Conservation (phyloP, 257 asterid genomes). For the Petunia axillaris region DNA sequence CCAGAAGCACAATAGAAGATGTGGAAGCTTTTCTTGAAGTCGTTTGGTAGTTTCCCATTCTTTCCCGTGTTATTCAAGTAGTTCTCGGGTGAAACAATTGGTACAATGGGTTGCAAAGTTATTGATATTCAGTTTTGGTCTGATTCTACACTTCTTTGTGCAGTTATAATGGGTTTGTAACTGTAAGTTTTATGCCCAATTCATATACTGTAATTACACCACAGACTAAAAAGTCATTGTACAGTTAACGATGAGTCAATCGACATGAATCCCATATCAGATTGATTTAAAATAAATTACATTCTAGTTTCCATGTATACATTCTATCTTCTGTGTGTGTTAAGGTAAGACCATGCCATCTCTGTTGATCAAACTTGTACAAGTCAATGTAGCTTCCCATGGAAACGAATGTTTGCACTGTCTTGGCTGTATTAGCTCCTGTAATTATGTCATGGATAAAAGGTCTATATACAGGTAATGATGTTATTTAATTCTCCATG, state of each 20-base stretch:
- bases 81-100: slow-evolving; percentile 8
- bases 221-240: slow-evolving; percentile 3
- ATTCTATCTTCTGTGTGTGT: background rate
- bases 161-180: slow-evolving; percentile 25
- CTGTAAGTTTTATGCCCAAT: slow-evolving; percentile 25
- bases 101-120: slow-evolving; percentile 12
- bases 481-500: too few species aligned
- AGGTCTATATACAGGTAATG: too few species aligned
- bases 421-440: too few species aligned
- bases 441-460: too few species aligned
- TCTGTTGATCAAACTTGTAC: too few species aligned
- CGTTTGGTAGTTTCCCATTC: background rate
- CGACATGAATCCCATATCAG: slow-evolving; percentile 2
- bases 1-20: slow-evolving; percentile 51
- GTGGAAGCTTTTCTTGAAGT: slow-evolving; percentile 17
- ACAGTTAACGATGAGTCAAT: background rate
- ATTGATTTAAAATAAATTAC: background rate
- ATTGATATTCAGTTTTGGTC: slow-evolving; percentile 16
- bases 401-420: too few species aligned
- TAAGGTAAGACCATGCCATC: too few species aligned
- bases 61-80: background rate
- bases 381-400: too few species aligned
- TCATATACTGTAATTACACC: slow-evolving; percentile 11
- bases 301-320: background rate
- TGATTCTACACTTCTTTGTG: background rate